These are phyloP conservation scores for Meredithiella fracta DNA, from an alignment of 2,329 filamentous ascomycete species.

Conservation along the genomic window DNA sequence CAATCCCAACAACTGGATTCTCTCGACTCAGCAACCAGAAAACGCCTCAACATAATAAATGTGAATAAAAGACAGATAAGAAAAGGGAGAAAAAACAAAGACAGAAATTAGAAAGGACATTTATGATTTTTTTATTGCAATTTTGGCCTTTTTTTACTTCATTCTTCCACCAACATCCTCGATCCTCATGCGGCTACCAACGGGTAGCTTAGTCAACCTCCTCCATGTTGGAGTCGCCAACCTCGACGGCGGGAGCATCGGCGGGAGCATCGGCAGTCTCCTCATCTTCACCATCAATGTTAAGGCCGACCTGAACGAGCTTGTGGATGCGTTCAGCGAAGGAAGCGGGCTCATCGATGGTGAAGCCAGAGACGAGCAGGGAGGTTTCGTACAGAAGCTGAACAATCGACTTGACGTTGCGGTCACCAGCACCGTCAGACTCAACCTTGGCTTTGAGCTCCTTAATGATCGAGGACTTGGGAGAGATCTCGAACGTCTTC, in stretches of 20 bases:
- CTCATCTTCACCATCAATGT: slow-evolving; percentile 84
- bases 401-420: slow-evolving; percentile 97
- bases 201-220: slow-evolving; percentile 72
- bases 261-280: slow-evolving; percentile 41
- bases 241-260: slow-evolving; percentile 40
- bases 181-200: not conserved
- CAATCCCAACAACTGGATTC: not conserved
- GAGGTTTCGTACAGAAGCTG: slow-evolving; percentile 98
- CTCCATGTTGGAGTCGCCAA: slow-evolving; percentile 94
- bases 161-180: not conserved
- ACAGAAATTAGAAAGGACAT: slow-evolving; percentile 2
- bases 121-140: not conserved
- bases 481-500: slow-evolving; percentile 99
- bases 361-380: slow-evolving; percentile 96
- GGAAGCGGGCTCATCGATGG: slow-evolving; percentile 93
- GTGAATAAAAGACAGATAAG: not conserved
- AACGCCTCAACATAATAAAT: not conserved
- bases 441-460: slow-evolving; percentile 99
- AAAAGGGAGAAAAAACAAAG: not conserved
- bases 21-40: not conserved
- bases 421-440: slow-evolving; percentile 91
- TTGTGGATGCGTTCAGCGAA: slow-evolving; percentile 99
- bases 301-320: slow-evolving; percentile 92
- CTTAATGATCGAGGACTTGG: slow-evolving; percentile 92
- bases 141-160: slow-evolving; percentile 2